Base-by-base conservation (phyloP, 805 yeast genomes). In the Saturnispora bothae region DNA sequence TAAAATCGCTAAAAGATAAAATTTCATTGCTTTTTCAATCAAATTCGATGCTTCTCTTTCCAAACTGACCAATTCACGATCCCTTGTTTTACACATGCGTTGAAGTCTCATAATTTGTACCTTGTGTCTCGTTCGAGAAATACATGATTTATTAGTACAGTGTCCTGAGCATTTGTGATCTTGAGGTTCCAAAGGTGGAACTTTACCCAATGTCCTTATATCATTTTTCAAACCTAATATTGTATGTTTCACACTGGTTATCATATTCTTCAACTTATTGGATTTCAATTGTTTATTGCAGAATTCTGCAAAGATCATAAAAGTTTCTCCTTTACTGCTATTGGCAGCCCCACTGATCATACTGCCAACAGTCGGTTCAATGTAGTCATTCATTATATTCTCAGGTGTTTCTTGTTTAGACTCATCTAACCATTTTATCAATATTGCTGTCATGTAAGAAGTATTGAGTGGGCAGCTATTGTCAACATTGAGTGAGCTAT, bases 361-460 rank as follows among this genome's bases (percentile, higher is more conserved):
- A 39, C 31, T 50, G 1, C 45, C 34, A 4, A 54, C 60, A n/a
- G 69, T 65, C 1, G 73, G 68, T 5, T 64, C 59, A 14, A 84
- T 74, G 49, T 78, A 79, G 5, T 65, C 61, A 1, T 60, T 56
- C 69, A 78, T 67, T 1, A 88, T 74, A 3, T 59, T 60, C 1
- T 69, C 63, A 0, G 85, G 72, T 9, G 77, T 64, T 41, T 79
- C 94, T 43, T 77, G 78, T 27, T 81, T 68, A 0, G 94, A 80
- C 33, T 68, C 71, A 0, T 83, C 68, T 26, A 75, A 59, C 96
- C 96, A 86, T 33, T 71, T 66, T 0, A 78, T 78, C 28, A 81
- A 47, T 5, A 54, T 48, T 10, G 66, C 66, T 46, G 48, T 46
- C 26, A 54, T 16, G 14, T 47, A 45, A 12, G 30, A 34, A 3